These are phyloP conservation scores for Pythium sp. DNA, from an alignment of 352 stramenopile genomes.

Conservation along the genomic window DNA sequence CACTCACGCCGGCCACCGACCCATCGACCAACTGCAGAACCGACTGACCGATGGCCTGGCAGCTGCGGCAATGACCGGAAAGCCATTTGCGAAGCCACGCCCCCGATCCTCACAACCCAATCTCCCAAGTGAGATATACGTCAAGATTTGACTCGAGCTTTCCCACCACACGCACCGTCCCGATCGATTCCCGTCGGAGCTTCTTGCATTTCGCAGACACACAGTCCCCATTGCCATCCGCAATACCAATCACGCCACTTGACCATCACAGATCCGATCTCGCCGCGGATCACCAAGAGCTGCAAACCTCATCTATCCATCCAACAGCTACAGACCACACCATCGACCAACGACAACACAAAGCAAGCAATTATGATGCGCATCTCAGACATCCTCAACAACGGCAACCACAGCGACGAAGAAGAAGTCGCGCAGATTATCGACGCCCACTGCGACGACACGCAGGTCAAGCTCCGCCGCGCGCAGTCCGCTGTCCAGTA, in stretches of 20 bases:
- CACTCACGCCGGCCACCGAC: conserved; percentile 5
- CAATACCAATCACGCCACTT: background rate
- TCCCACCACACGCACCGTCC: background rate
- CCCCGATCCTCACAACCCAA: conserved; percentile 18
- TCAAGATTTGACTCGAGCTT: conserved; percentile 14
- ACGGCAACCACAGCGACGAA: conserved; percentile 18
- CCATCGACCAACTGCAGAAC: background rate
- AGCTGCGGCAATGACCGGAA: background rate
- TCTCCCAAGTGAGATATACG: conserved; percentile 26
- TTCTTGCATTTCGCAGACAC: conserved; percentile 13
- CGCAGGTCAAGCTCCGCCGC: conserved; percentile 13
- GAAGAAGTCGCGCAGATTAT: conserved; percentile 21
- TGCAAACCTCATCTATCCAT: background rate
- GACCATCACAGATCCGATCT: background rate
- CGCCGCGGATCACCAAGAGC: background rate
- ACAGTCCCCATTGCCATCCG: conserved; percentile 9
- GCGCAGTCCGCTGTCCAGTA: conserved; percentile 13
- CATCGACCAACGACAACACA: background rate
- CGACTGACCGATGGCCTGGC: background rate
- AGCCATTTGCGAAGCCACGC: conserved; percentile 3
- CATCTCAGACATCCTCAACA: conserved; percentile 23
- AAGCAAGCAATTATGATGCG: conserved; percentile 15
- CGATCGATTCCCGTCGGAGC: background rate
- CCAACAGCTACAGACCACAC: background rate
- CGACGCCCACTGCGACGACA: conserved; percentile 9